Base-by-base conservation (phyloP, 2,329 filamentous ascomycete species). In the Periconia macrospinosa region DNA sequence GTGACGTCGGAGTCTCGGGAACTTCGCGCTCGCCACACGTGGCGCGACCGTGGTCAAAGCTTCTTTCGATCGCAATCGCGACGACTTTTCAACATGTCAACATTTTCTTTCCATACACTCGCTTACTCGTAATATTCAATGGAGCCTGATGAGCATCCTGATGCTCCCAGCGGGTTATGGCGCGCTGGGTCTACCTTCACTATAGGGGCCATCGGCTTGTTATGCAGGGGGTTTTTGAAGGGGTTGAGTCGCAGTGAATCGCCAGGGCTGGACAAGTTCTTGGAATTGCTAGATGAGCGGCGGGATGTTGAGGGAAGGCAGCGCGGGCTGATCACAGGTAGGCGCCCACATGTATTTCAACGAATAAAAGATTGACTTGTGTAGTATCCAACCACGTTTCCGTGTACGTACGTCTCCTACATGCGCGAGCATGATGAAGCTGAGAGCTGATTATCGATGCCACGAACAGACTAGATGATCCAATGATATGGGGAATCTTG, bases 401-500 rank as follows among this genome's bases (percentile, higher is more conserved):
- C 72, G 87, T 95, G 90, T 94, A 88, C 76, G 89, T 88, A 73
- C 61, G 70, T 75, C 33, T 71, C 53, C 43, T 18, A 41, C 41
- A 45, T 23, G 40, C 41, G 15, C 30, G 14, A 27, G 3, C 23
- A 27, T 27, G 23, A 27, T 8, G 5, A 50, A 58, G 50, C 53
- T 56, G 48, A 48, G 62, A 61, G 45, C 60, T 57, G 37, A 53
- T 53, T 19, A 56, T 50, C 57, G 37, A 30, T 50, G 40, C 45
- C 45, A 50, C 41, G 44, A 60, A 60, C 72, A 97, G 93, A 54
- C 78, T 97, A 64, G 94, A 99, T 75, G 94, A 99, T 76, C 94
- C 94, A 23, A 77, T 97, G 54, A 86, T 97, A 63, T 99, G 93
- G 93, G 94, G 93, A 17, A 85, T 91, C 35, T 78, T 99, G 3